Evolutionary conservation across 1,139 yeast species (phyloP).

Genomic region (Yamadazyma siamensis): DNA sequence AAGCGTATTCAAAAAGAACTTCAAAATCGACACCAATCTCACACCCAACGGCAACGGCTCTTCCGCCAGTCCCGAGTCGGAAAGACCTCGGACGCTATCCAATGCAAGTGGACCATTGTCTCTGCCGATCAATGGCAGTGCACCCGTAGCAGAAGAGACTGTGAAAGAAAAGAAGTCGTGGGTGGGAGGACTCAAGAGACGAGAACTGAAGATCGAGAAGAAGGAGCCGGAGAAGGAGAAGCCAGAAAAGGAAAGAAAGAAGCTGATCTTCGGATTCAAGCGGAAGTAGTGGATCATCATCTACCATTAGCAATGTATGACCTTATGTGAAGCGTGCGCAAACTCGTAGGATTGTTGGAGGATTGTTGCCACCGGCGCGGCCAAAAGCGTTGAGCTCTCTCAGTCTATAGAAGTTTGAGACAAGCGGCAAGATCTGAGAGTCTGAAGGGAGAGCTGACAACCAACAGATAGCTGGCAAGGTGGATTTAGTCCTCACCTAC

Average conservation of each 20-base stretch:
- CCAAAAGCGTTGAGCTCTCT: too few relatives aligned
- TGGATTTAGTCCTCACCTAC: too few relatives aligned
- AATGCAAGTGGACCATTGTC: conserved; percentile 6
- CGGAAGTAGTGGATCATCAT: conserved; percentile 16
- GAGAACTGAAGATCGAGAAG: conserved; percentile 25
- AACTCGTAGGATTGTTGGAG: neutral
- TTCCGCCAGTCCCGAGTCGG: neutral
- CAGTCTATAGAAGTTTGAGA: too few relatives aligned
- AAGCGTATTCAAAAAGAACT: conserved; percentile 29
- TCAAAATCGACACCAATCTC: conserved; percentile 21
- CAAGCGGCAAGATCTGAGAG: too few relatives aligned
- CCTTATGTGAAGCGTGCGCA: neutral
- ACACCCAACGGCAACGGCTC: conserved; percentile 7
- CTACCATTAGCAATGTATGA: too few relatives aligned
- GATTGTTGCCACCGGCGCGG: too few relatives aligned
- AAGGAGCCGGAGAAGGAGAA: conserved; percentile 12
- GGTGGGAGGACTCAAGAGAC: conserved; percentile 40
- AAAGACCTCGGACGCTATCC: conserved; percentile 4
- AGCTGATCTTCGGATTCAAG: conserved; percentile 40
- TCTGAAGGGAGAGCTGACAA: conserved; percentile 1
- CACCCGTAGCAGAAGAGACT: conserved; percentile 9
- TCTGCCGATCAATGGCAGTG: conserved; percentile 2
- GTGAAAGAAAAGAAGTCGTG: conserved; percentile 38
- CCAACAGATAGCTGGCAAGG: too few relatives aligned
- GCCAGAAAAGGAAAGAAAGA: conserved; percentile 21